Conservation (phyloP, 345 rosid species). For the Mercurialis annua region DNA sequence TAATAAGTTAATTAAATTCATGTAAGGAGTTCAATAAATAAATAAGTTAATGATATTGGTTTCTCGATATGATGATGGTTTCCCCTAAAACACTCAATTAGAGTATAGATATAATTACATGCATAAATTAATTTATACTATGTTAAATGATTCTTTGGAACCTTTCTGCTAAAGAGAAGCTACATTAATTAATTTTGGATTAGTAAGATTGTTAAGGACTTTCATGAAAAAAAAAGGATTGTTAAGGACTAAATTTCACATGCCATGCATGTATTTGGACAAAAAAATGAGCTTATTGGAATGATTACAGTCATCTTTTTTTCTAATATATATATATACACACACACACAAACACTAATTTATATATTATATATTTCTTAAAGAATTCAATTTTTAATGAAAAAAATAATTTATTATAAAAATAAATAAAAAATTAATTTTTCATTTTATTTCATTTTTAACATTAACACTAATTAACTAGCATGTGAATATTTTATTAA, state of each 20-base stretch:
- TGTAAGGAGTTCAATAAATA: neutral
- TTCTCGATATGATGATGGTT: neutral
- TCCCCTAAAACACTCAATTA: constrained; percentile 1
- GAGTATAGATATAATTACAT: neutral
- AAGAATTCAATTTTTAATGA: too few relatives aligned
- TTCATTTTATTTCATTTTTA: too few relatives aligned
- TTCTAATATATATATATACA: too few relatives aligned
- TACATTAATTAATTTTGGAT: too few relatives aligned
- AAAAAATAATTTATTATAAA: too few relatives aligned
- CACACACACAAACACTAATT: too few relatives aligned
- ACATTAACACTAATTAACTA: too few relatives aligned
- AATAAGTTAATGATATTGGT: neutral
- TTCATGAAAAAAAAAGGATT: neutral
- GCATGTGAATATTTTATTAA: too few relatives aligned
- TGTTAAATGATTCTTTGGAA: neutral
- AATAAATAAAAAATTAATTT: too few relatives aligned
- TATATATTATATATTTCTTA: too few relatives aligned
- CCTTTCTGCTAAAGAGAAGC: neutral
- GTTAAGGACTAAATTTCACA: neutral
- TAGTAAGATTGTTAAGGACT: neutral
- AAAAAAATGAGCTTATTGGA: neutral
- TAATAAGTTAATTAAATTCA: neutral
- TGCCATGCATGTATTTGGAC: neutral
- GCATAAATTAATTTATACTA: neutral
- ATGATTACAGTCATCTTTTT: too few relatives aligned